Evolutionary conservation across 2,329 filamentous ascomycete genomes (phyloP), one percentile per base, ranked within the genome.

Genomic region (Colletotrichum sojae): DNA sequence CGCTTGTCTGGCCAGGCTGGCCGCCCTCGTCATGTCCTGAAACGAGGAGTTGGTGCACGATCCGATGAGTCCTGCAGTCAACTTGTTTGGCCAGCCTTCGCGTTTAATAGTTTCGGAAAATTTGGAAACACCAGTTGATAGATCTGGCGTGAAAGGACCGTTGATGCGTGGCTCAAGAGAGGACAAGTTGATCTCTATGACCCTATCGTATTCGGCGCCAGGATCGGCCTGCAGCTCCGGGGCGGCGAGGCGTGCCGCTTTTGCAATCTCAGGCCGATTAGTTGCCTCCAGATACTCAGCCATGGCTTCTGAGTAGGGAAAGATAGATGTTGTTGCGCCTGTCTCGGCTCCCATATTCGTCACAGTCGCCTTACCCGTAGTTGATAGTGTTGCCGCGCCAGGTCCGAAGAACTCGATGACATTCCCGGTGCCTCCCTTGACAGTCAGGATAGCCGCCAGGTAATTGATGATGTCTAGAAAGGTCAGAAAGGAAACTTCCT

Each of bases 301-400:
- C 91, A 93, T 93, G 78, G 90, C 87, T 81, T 93, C 90, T 81
- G 93, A 93, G 88, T 92, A 94, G 72, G 91, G 91, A 88, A 94
- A 94, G 58, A 93, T 78, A 25, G 90, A 92, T 62, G 91, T 93
- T 49, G 91, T 93, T 67, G 91, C 86, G 74, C 86, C 86, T 68
- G 85, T 84, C 73, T 85, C 83, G 72, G 83, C 83, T 72, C 82
- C 69, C 83, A 88, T 86, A 71, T 82, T 83, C 71, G 78, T 81
- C 51, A 92, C 91, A 8, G 91, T 93, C 40, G 84, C 91, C 91
- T 93, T 93, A 76, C 92, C 92, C 74, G 92, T 94, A 78, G 87
- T 89, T 70, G 89, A 91, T 31, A 94, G 82, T 66, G 83, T 86
- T 66, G 93, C 85, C 39, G 91, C 89, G 83, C 92, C 92, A 73